These are phyloP conservation scores for Echinosophora koreensis DNA, from an alignment of 306 rosid species.

Conservation along the genomic window DNA sequence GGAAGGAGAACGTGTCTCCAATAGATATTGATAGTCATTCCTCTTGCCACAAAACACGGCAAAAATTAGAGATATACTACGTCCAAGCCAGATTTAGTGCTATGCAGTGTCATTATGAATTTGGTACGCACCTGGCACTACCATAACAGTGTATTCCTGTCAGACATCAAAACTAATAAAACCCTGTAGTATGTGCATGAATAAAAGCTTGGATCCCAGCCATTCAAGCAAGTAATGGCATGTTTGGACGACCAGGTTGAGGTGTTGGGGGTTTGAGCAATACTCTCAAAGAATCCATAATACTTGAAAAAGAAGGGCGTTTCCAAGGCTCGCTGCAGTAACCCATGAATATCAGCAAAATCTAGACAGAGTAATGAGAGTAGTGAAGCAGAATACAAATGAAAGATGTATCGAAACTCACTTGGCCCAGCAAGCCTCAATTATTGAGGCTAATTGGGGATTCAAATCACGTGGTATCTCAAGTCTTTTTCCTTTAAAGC, in stretches of 20 bases:
- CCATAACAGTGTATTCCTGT: constrained; percentile 47
- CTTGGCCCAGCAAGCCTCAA: constrained; percentile 93
- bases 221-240: constrained; percentile 57
- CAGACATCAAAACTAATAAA: constrained; percentile 57
- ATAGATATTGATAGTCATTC: constrained; percentile 1
- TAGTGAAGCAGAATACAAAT: neutral
- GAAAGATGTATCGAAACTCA: constrained; percentile 51
- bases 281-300: constrained; percentile 78
- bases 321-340: constrained; percentile 85
- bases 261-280: constrained; percentile 65
- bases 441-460: constrained; percentile 72
- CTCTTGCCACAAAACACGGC: constrained; percentile 5
- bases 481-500: constrained; percentile 76
- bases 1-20: neutral
- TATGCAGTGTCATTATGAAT: constrained; percentile 20
- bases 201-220: constrained; percentile 40
- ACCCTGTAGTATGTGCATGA: constrained; percentile 61
- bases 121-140: constrained; percentile 61
- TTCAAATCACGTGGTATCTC: constrained; percentile 79
- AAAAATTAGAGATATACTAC: neutral
- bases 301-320: constrained; percentile 79
- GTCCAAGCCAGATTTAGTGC: constrained; percentile 34
- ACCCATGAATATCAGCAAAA: constrained; percentile 33
- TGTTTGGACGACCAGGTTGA: constrained; percentile 59
- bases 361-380: neutral